phyloP scores from a whole-genome alignment of 306 rosid genomes.

The Trifolium repens region DNA sequence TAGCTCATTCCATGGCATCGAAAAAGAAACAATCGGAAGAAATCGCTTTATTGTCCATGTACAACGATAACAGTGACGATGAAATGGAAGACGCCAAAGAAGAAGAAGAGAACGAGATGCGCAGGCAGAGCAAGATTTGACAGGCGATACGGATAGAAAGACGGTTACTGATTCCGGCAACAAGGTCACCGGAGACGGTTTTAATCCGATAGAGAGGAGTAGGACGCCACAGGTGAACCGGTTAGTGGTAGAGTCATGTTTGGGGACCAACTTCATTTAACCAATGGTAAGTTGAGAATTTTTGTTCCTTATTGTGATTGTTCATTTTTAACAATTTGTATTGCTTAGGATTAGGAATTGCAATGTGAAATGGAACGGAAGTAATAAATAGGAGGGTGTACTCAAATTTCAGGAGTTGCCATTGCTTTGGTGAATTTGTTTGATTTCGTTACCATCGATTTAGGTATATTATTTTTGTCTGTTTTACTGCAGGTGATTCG shows the following conservation, averaged over 20 bases:
- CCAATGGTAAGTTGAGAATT: slow-evolving; percentile 55
- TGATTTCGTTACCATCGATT: not conserved
- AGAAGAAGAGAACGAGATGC: slow-evolving; percentile 37
- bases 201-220: slow-evolving; percentile 46
- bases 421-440: not conserved
- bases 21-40: slow-evolving; percentile 77
- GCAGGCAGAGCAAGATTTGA: slow-evolving; percentile 43
- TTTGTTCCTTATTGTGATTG: slow-evolving; percentile 14
- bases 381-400: slow-evolving; percentile 1
- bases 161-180: slow-evolving; percentile 47
- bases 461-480: slow-evolving; percentile 11
- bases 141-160: slow-evolving; percentile 41
- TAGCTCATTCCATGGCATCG: slow-evolving; percentile 63
- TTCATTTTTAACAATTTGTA: not conserved
- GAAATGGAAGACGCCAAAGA: slow-evolving; percentile 67
- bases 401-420: too few relatives aligned
- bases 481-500: slow-evolving; percentile 59
- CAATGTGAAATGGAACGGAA: not conserved
- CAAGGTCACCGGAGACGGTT: slow-evolving; percentile 40
- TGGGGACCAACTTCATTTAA: too few relatives aligned
- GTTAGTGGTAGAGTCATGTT: slow-evolving; percentile 50
- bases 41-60: slow-evolving; percentile 76
- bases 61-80: slow-evolving; percentile 76
- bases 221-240: slow-evolving; percentile 45
- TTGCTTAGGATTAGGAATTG: not conserved